Conservation (phyloP, 345 rosid genomes). For the Lepidium didymum region DNA sequence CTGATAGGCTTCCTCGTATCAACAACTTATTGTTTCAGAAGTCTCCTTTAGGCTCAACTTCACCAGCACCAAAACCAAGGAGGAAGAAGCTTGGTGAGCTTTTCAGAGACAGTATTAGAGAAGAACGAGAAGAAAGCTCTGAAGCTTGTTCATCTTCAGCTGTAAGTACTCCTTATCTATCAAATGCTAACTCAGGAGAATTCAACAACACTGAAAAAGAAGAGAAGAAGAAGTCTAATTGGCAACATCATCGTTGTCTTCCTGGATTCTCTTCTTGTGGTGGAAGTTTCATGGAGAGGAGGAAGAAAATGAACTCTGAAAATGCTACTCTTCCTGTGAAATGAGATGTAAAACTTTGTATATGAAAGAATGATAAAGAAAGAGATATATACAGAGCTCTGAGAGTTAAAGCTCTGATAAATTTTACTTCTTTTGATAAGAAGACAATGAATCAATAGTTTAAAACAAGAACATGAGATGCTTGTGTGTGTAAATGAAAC, state of each 20-base stretch:
- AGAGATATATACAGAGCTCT: background rate
- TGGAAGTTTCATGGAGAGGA: conserved; percentile 57
- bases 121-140: conserved; percentile 33
- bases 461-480: conserved; percentile 5
- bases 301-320: conserved; percentile 57
- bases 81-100: conserved; percentile 80
- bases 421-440: conserved; percentile 13
- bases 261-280: conserved; percentile 59
- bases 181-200: conserved; percentile 44
- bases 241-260: conserved; percentile 57
- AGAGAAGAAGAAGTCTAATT: conserved; percentile 43
- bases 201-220: conserved; percentile 42
- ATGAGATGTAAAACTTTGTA: conserved; percentile 22
- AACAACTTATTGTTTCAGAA: conserved; percentile 14
- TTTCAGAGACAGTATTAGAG: conserved; percentile 50
- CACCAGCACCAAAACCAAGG: conserved; percentile 39
- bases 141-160: conserved; percentile 24
- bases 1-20: conserved; percentile 36
- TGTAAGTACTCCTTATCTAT: conserved; percentile 39
- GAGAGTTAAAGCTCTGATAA: conserved; percentile 16
- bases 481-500: conserved; percentile 3
- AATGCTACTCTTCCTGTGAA: conserved; percentile 32
- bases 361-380: conserved; percentile 11
- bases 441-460: conserved; percentile 1
- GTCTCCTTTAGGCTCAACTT: conserved; percentile 29